Base-by-base conservation (phyloP, 495 filamentous ascomycete genomes). In the Collariella sp. region DNA sequence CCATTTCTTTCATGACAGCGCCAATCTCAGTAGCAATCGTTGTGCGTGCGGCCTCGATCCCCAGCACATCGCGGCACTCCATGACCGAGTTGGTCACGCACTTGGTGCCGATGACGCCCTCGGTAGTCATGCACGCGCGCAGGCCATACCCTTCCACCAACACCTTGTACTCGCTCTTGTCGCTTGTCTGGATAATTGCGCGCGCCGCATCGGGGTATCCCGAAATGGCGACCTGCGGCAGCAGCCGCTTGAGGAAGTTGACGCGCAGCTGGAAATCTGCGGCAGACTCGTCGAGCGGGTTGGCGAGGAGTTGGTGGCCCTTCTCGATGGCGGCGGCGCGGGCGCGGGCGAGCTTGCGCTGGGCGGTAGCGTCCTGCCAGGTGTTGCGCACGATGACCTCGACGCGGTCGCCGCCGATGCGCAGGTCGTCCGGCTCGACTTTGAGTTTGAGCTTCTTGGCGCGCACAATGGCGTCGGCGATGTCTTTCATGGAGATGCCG, bases 91-190 rank as follows among this genome's bases (percentile, higher is more conserved):
- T 98, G 59, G 86, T 87, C 11, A 69, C 75, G 16, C 82, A 86
- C 61, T 75, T 71, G 7, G 78, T 81, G 52, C 88, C 89, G 35
- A 91, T 73, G 24, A 98, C 83, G 54, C 93, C 93, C 31, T 84
- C 81, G 1, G 93, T 98, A 24, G 80, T 95, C 84, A 98, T 94
- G 72, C 91, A 96, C 11, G 80, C 78, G 23, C 78, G 79, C 46
- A 98, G 73, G 5, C 93, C 93, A 70, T 97, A 97, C 16, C 93
- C 93, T 76, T 98, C 93, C 19, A 98, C 93, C 0, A 95, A 75
- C 7, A 98, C 79, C 24, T 79, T 83, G 62, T 89, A 76, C 22
- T 80, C 75, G 20, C n/a, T 78, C 46, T 76, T 62, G 20, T 78
- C 71, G 33, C 68, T 67, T 3, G 72, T 79, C 61, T 91, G 86